Base-by-base conservation (phyloP, 768 basidiomycete genomes). In the Russula foetens region DNA sequence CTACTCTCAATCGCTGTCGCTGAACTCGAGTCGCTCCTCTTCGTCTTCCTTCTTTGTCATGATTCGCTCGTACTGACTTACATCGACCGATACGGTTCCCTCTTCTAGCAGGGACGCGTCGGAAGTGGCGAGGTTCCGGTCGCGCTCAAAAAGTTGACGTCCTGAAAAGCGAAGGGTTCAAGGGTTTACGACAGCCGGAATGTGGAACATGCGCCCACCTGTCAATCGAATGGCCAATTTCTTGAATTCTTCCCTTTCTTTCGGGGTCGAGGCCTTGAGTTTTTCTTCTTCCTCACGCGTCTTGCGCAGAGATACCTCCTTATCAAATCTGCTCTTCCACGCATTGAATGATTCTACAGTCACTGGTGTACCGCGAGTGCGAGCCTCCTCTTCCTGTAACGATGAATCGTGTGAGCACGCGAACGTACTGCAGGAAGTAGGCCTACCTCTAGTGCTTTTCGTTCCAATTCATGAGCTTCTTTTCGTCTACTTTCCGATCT, bases 301-400 rank as follows among this genome's bases (percentile, higher is more conserved):
- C 68, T 81, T 84, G 70, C 77, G 84, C 45, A 69, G 69, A 11
- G 78, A 75, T 67, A 82, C 71, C 71, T 90, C 89, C 68, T 77
- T 80, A 68, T 90, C 86, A 67, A 97, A 97, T 64, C 77, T 82
- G 31, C 72, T 72, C 72, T 89, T 87, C 95, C 96, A 98, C 29
- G 73, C 76, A 58, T 77, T 81, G 76, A 98, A 99, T 0, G 85
- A 83, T 60, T 85, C 86, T 26, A 78, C 68, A 0, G 94, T 98
- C 33, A 99, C 91, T 35, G 89, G 84, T n/a, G 96, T 98, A 31
- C 96, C 96, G 55, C 88, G 83, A 51, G 88, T 94, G 61, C 86
- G 82, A 38, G 85, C 86, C 74, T 92, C 88, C 73, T 96, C 89
- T 62, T 84, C 93, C 93, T 97, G 69, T 29, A 29, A 46, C 48